These are phyloP conservation scores for Fusarium liriodendri DNA, from an alignment of 2,329 filamentous ascomycete species.

Conservation along the genomic window DNA sequence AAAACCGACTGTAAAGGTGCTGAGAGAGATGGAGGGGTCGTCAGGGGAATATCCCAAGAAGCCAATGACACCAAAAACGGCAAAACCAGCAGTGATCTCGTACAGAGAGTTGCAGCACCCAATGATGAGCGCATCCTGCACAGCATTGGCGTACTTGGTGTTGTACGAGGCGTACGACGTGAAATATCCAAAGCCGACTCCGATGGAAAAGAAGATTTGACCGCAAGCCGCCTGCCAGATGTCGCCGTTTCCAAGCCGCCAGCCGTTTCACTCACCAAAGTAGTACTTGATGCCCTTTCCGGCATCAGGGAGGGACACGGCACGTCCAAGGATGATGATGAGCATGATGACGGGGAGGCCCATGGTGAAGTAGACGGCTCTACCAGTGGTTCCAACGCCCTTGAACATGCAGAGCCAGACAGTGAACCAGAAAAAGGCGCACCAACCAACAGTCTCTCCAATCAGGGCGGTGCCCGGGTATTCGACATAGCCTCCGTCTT, in stretches of 20 bases:
- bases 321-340: constrained; percentile 62
- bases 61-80: constrained; percentile 64
- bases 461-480: constrained; percentile 57
- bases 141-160: constrained; percentile 60
- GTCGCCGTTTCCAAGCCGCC: constrained; percentile 50
- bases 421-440: constrained; percentile 65
- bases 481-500: constrained; percentile 29
- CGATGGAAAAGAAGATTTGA: constrained; percentile 55
- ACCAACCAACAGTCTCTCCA: constrained; percentile 65
- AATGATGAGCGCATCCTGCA: constrained; percentile 66
- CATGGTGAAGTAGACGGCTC: constrained; percentile 68
- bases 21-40: constrained; percentile 46
- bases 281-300: constrained; percentile 58
- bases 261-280: constrained; percentile 52
- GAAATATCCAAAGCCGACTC: constrained; percentile 66
- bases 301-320: constrained; percentile 62
- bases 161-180: constrained; percentile 68
- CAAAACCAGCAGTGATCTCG: constrained; percentile 58
- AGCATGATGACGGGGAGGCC: constrained; percentile 65
- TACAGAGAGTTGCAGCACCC: constrained; percentile 64
- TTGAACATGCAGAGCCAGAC: constrained; percentile 69
- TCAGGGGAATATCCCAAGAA: constrained; percentile 48
- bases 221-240: constrained; percentile 65
- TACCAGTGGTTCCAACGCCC: constrained; percentile 64
- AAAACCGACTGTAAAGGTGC: constrained; percentile 65